Percentiles rank a stretch among this genome's conserved stretches.
phyloP scores from a whole-genome alignment of 2,329 filamentous ascomycete genomes.

The Aspergillus piperis region DNA sequence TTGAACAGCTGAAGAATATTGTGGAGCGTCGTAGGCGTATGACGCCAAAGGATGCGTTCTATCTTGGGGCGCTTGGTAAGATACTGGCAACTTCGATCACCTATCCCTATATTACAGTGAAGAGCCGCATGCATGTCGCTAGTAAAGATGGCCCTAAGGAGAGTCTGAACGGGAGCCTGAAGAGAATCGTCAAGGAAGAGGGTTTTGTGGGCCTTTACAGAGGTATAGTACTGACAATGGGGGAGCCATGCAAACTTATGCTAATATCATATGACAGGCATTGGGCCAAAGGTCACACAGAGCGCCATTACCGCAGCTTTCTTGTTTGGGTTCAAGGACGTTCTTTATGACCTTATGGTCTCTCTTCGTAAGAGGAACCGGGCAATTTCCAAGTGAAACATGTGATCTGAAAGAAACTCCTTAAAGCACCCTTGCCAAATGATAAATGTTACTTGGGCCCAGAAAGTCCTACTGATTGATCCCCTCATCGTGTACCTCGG shows the following conservation, averaged over 20 bases:
- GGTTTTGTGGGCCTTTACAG: conserved; percentile 92
- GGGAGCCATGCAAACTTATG: neutral
- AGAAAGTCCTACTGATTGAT: too few relatives aligned
- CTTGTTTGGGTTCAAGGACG: conserved; percentile 97
- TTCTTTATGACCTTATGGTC: conserved; percentile 69
- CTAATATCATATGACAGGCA: conserved; percentile 59
- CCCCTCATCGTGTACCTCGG: too few relatives aligned
- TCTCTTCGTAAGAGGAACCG: conserved; percentile 34
- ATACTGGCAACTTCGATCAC: conserved; percentile 90
- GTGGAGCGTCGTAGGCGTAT: conserved; percentile 76
- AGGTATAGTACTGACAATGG: conserved; percentile 55
- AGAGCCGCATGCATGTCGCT: conserved; percentile 95
- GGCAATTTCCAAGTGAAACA: conserved; percentile 32
- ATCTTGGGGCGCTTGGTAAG: conserved; percentile 90
- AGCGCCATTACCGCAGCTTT: conserved; percentile 95
- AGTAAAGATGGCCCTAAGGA: conserved; percentile 74
- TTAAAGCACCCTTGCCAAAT: neutral
- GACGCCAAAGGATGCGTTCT: conserved; percentile 83
- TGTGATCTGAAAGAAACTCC: neutral
- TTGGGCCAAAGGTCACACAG: conserved; percentile 94
- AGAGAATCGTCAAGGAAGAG: conserved; percentile 79
- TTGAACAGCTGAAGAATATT: conserved; percentile 94
- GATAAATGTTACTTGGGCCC: too few relatives aligned
- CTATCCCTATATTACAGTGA: conserved; percentile 98
- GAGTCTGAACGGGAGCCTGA: conserved; percentile 75